These are phyloP conservation scores for Dactylonectria macrodidyma DNA, from an alignment of 2,329 filamentous ascomycete genomes.

Conservation along the genomic window DNA sequence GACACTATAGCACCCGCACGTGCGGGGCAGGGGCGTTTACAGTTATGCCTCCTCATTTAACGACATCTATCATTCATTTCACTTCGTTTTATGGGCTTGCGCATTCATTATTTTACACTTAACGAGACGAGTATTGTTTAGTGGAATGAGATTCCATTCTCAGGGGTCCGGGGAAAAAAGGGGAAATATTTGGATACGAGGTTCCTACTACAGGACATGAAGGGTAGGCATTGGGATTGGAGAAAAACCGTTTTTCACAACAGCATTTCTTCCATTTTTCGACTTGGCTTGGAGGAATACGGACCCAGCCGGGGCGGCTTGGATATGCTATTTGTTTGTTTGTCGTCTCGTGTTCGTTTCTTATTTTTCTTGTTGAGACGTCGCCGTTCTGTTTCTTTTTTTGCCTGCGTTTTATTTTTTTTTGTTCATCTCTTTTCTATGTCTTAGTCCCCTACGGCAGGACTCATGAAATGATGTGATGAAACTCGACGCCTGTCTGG, in stretches of 20 bases:
- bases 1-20: conserved; percentile 10
- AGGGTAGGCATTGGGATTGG: conserved; percentile 43
- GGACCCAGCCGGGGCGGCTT: conserved; percentile 33
- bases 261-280: conserved; percentile 15
- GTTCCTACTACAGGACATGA: conserved; percentile 48
- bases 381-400: conserved; percentile 15
- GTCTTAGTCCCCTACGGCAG: conserved; percentile 42
- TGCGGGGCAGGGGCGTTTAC: conserved; percentile 14
- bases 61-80: conserved; percentile 32
- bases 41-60: conserved; percentile 39
- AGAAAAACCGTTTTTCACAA: conserved; percentile 5
- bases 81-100: conserved; percentile 24
- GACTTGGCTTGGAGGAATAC: conserved; percentile 43
- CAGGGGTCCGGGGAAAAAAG: conserved; percentile 27
- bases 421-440: conserved; percentile 34
- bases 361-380: conserved; percentile 12
- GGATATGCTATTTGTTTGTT: conserved; percentile 29
- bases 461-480: conserved; percentile 50
- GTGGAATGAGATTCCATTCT: conserved; percentile 41
- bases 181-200: conserved; percentile 34
- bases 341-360: conserved; percentile 26
- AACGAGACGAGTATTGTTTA: conserved; percentile 48
- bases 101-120: conserved; percentile 12
- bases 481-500: conserved; percentile 31
- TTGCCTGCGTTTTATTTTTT: conserved; percentile 23